Base-by-base conservation (phyloP, 768 basidiomycete species). In the Heimioporus sp. region DNA sequence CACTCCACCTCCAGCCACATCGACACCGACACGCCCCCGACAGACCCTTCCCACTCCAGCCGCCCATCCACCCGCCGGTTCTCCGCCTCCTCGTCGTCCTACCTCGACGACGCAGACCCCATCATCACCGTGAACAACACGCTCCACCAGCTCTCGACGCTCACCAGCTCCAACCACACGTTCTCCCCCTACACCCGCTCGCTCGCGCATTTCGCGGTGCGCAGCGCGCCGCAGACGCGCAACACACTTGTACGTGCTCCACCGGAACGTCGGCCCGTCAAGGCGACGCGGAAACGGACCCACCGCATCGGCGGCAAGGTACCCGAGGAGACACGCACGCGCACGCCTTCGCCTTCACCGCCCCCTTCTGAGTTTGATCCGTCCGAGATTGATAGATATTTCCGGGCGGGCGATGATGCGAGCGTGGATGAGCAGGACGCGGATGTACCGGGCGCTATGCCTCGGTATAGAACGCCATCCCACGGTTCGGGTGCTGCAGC, bases 121-220 rank as follows among this genome's bases (percentile, higher is more conserved):
- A 85, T 87, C 57, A 67, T 83, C 16, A 72, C 79, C 0, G 66
- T 80, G n/a, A 87, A 85, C 70, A 85, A 86, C 56, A 84, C 86
- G 6, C 77, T 96, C 19, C 90, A 88, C 49, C 91, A 96, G 56
- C 74, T 98, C 10, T 87, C 91, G 16, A 90, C 89, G 4, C 81
- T 99, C 42, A 86, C 83, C 17, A 79, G 86, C 59, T 93, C 92
- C 2, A 92, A 97, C 62, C 96, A 97, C 63, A 99, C 96, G 0
- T 74, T 99, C 4, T 92, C 90, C 1, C 96, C 95, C 0, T 98
- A 96, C 68, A 97, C 95, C 7, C 83, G 92, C 48, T 85, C 87
- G 13, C 77, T 93, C 28, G 86, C 89, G 53, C 93, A 97, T 68
- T 95, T 96, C 67, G 92, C 94, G 1, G 92, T 97, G 12, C 81